Conservation (phyloP, 257 asterid species). For the Haberlea rhodopensis region DNA sequence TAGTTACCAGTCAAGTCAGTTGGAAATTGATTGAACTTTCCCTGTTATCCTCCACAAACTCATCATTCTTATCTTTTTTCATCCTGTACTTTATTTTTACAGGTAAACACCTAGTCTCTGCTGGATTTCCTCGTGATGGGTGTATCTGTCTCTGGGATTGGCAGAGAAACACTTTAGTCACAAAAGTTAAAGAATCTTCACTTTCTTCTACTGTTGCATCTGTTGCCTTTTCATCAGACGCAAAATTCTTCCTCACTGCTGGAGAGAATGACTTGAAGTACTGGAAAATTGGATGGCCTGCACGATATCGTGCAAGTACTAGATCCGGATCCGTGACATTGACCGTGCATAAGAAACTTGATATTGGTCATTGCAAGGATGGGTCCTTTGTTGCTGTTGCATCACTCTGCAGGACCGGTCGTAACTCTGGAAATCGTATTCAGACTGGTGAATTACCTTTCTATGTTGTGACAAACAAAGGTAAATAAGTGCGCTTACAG, state of each 20-base stretch:
- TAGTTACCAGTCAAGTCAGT: slow-evolving; percentile 32
- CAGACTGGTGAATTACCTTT: slow-evolving; percentile 41
- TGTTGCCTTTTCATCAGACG: slow-evolving; percentile 48
- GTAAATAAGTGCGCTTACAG: slow-evolving; percentile 30
- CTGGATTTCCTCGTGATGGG: slow-evolving; percentile 68
- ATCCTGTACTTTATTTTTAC: slow-evolving; percentile 17
- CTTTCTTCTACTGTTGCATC: slow-evolving; percentile 49
- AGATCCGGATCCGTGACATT: slow-evolving; percentile 49
- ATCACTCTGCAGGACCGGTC: slow-evolving; percentile 29
- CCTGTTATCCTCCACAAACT: slow-evolving; percentile 15
- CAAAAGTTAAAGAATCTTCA: slow-evolving; percentile 49
- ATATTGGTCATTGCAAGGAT: slow-evolving; percentile 45
- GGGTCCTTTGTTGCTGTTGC: slow-evolving; percentile 53
- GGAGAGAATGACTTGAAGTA: slow-evolving; percentile 58
- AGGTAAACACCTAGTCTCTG: slow-evolving; percentile 63
- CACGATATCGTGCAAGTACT: slow-evolving; percentile 40
- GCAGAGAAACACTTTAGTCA: slow-evolving; percentile 41
- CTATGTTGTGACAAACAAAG: slow-evolving; percentile 64
- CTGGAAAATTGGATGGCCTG: slow-evolving; percentile 52
- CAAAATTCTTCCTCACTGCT: slow-evolving; percentile 47
- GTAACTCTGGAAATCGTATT: slow-evolving; percentile 23
- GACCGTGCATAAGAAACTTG: slow-evolving; percentile 39
- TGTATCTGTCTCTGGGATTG: slow-evolving; percentile 68
- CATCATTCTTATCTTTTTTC: slow-evolving; percentile 10
- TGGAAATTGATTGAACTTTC: slow-evolving; percentile 1